Base-by-base conservation (phyloP, 2,329 filamentous ascomycete species). In the Dactylellina drechsleri region DNA sequence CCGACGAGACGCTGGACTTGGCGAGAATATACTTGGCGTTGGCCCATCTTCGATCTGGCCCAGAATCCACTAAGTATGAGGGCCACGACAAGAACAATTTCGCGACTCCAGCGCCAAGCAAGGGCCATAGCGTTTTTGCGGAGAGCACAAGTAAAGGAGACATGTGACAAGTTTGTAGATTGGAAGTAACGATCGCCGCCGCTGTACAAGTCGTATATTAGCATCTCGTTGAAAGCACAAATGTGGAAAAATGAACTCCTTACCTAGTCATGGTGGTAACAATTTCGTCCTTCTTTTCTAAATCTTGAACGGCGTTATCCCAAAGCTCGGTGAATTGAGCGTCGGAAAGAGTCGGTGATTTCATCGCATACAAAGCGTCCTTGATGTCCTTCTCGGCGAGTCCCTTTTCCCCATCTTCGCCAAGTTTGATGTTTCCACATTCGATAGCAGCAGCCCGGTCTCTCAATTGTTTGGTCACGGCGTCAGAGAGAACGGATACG, bases 311-410 rank as follows among this genome's bases (percentile, higher is more conserved):
- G 10, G 85, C 84, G 28, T 83, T 83, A 72, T 83, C 82, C 84
- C 84, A 86, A 59, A 80, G 71, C 57, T 80, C 78, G 45, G 52
- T 77, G 73, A 80, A 80, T 65, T 79, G 76, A 65, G 50, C 50
- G 59, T 80, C 79, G 61, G 79, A 79, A 56, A 80, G 62, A 59
- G 77, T 87, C 76, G 87, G 87, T 28, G 85, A 84, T 88, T 91
- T 95, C 6, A 99, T 87, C 70, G 97, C 92, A 78, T 98, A 92
- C 80, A 99, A 97, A 81, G 98, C 94, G 49, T 91, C 86, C 80
- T 93, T 89, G 66, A 80, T 77, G 87, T 91, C 87, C 97, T 92
- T 77, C 90, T 89, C 84, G 91, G 94, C 81, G 89, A 91, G 77
- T 91, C 88, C 84, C 91, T 92, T 78, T 64, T 92, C 90, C 28